Conservation (phyloP, 768 basidiomycete genomes). For the Auricularia heimuer region DNA sequence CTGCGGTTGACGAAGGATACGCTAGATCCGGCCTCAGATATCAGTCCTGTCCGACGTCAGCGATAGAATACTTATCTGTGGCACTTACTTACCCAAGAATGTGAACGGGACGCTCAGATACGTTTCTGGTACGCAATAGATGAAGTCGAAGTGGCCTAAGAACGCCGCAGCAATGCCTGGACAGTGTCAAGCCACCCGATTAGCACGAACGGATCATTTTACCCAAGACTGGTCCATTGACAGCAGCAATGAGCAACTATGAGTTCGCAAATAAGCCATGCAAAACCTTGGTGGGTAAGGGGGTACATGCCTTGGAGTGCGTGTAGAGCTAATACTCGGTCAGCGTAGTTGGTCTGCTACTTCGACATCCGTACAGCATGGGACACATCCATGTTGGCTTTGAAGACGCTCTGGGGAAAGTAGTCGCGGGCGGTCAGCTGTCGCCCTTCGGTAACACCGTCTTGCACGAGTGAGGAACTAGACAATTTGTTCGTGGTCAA, state of each 20-base stretch:
- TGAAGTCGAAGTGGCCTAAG: slow-evolving; percentile 67
- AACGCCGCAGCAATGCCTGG: slow-evolving; percentile 64
- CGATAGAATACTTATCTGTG: slow-evolving; percentile 7
- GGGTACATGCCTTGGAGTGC: slow-evolving; percentile 38
- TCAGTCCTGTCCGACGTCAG: slow-evolving; percentile 35
- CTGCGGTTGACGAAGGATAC: slow-evolving; percentile 59
- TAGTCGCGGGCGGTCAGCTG: slow-evolving; percentile 29
- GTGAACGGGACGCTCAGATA: slow-evolving; percentile 63
- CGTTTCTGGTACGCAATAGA: slow-evolving; percentile 49
- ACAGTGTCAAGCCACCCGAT: not conserved
- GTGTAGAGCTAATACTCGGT: slow-evolving; percentile 41
- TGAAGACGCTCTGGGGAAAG: slow-evolving; percentile 36
- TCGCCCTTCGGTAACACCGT: not conserved
- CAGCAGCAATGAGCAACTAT: slow-evolving; percentile 48
- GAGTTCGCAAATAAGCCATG: not conserved
- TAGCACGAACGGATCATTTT: slow-evolving; percentile 10
- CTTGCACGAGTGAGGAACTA: not conserved
- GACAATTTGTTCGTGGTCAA: not conserved
- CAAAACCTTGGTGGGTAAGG: not conserved
- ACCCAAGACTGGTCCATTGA: slow-evolving; percentile 75
- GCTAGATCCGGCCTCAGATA: slow-evolving; percentile 60
- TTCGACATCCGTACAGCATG: slow-evolving; percentile 41
- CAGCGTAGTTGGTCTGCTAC: not conserved
- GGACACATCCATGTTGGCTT: slow-evolving; percentile 48
- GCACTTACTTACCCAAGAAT: slow-evolving; percentile 37